Conservation (phyloP, 306 rosid species). For the Acacia crassicarpa region DNA sequence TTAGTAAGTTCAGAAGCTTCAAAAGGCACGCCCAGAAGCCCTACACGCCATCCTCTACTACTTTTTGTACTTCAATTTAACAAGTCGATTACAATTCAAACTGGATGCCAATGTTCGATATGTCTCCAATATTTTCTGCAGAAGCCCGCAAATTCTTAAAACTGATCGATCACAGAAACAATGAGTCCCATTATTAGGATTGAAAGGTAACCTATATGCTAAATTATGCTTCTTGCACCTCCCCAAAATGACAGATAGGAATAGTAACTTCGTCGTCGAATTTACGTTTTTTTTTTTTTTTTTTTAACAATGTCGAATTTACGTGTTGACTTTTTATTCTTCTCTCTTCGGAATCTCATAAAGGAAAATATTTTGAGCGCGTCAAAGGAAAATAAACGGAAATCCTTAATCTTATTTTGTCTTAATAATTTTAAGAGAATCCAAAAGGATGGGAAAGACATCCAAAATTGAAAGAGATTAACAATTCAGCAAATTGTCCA, state of each 20-base stretch:
- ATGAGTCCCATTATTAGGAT: background rate
- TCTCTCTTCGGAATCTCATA: background rate
- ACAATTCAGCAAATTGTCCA: background rate
- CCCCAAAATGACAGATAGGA: background rate
- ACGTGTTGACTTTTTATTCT: constrained; percentile 3
- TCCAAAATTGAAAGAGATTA: background rate
- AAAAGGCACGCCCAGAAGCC: constrained; percentile 86
- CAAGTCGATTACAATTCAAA: constrained; percentile 43
- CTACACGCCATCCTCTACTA: constrained; percentile 75
- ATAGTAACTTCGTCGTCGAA: background rate
- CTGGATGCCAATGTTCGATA: constrained; percentile 25
- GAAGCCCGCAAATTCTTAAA: constrained; percentile 27
- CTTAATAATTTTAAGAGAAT: constrained; percentile 10
- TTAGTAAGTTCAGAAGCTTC: constrained; percentile 83
- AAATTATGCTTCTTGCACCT: constrained; percentile 3
- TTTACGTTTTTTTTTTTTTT: too few relatives aligned
- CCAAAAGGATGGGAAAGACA: background rate
- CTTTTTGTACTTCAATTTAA: constrained; percentile 23
- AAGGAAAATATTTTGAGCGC: background rate
- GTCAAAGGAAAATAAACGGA: background rate
- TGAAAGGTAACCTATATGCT: background rate
- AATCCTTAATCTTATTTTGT: constrained; percentile 4
- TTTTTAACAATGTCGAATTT: too few relatives aligned
- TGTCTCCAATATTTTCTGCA: constrained; percentile 33
- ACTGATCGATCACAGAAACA: constrained; percentile 19